Conservation (phyloP, 2,329 filamentous ascomycete species). For the Sphaerulina musiva region DNA sequence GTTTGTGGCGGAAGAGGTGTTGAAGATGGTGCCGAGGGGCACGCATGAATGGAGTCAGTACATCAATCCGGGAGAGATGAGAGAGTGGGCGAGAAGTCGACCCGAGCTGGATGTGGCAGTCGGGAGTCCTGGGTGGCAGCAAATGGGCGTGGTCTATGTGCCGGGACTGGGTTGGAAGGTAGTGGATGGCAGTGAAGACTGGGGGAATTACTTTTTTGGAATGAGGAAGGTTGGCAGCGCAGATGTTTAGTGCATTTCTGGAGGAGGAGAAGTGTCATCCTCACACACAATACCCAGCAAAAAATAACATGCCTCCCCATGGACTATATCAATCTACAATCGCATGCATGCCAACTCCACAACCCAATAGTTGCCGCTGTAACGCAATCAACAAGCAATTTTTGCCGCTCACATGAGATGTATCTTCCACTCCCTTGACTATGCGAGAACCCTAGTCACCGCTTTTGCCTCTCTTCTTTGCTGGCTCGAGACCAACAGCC, state of each 20-base stretch:
- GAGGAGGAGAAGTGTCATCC: too few relatives aligned
- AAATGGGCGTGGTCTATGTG: slow-evolving; percentile 82
- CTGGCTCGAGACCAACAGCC: slow-evolving; percentile 2
- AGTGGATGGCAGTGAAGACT: slow-evolving; percentile 70
- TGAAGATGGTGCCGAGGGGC: slow-evolving; percentile 80
- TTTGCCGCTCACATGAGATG: neutral
- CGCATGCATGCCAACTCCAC: neutral
- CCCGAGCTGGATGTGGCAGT: slow-evolving; percentile 48
- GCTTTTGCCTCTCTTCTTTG: neutral
- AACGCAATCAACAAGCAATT: slow-evolving; percentile 1
- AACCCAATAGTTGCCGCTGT: neutral
- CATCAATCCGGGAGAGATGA: slow-evolving; percentile 75
- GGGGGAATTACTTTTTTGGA: slow-evolving; percentile 95
- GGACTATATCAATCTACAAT: neutral
- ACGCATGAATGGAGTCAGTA: slow-evolving; percentile 98
- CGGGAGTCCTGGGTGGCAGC: slow-evolving; percentile 60
- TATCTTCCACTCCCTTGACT: neutral
- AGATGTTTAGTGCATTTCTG: neutral
- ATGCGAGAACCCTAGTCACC: neutral
- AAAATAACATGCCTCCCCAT: too few relatives aligned
- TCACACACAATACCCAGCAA: too few relatives aligned
- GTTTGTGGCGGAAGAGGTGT: slow-evolving; percentile 77
- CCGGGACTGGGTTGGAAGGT: slow-evolving; percentile 86
- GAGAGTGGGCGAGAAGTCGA: slow-evolving; percentile 41
- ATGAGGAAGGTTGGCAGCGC: slow-evolving; percentile 50